Evolutionary conservation across 2,329 filamentous ascomycete species (phyloP), one percentile per base, ranked within the genome.

Genomic region (Aschersonia sp.): DNA sequence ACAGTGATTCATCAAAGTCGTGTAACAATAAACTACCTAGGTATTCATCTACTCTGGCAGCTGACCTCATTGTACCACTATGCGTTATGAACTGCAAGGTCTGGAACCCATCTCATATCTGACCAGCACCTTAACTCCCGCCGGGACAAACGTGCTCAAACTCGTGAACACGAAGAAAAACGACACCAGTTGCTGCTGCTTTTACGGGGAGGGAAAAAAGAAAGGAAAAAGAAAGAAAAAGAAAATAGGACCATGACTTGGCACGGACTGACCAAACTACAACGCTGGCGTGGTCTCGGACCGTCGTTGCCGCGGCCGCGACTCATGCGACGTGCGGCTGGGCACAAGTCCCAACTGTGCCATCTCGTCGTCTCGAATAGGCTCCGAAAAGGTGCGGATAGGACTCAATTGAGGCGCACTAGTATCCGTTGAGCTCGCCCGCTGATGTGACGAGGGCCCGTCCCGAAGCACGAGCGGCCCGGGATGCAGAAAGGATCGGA

Each of bases 401-500:
- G 52, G 50, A 7, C 47, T 50, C 5, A 54, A 45, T 6, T 51
- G 45, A 9, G 46, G 37, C 3, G 37, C 47, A 1, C 54, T 52
- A 6, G 55, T 53, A 11, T 56, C 54, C 8, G 47, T 54, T 5
- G 63, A 65, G n/a, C 51, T 55, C 11, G 50, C 52, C 29, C 60
- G 57, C 42, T 55, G 58, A 43, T 59, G 59, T 2, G 41, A 44
- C 22, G 22, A 22, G 22, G 48, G 50, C 6, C 45, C 51, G 12
- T 63, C 58, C 6, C 57, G 61, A 12, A 61, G 60, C 5, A 68
- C 54, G 7, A 60, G 59, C 0, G 72, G 72, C 0, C 72, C 72
- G 0, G 71, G 72, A 44, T 72, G 72, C 10, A 76, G 57, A 30
- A 76, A 62, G 45, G 68, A 65, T 5, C 68, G 60, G 30, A 75